Evolutionary conservation across 805 yeast genomes (phyloP).

Genomic region (Saccharomycopsis synnaedendra): DNA sequence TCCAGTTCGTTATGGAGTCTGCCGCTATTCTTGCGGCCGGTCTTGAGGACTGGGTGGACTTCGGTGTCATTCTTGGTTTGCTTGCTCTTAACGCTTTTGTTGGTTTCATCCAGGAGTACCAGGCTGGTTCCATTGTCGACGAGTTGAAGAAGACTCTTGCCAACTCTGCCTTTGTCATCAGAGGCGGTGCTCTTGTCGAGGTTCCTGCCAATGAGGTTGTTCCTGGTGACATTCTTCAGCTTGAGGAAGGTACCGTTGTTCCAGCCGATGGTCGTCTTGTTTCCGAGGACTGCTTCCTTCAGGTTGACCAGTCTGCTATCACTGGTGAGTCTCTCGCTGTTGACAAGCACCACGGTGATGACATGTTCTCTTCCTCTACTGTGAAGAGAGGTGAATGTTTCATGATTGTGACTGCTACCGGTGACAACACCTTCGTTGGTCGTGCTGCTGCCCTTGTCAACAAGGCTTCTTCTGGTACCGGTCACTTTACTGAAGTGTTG

Average conservation of each 20-base stretch:
- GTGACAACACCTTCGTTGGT: slow-evolving; percentile 93
- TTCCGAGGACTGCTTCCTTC: slow-evolving; percentile 75
- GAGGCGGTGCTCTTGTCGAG: slow-evolving; percentile 72
- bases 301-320: slow-evolving; percentile 92
- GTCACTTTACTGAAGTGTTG: slow-evolving; percentile 96
- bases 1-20: slow-evolving; percentile 95
- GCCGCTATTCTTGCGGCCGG: slow-evolving; percentile 94
- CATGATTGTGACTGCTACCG: slow-evolving; percentile 91
- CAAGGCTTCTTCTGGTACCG: slow-evolving; percentile 86
- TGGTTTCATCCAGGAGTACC: slow-evolving; percentile 96
- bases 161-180: slow-evolving; percentile 73
- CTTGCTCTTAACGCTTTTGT: slow-evolving; percentile 80
- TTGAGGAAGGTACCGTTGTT: slow-evolving; percentile 88
- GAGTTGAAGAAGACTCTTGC: slow-evolving; percentile 94
- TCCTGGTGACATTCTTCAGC: slow-evolving; percentile 88
- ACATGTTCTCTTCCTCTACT: slow-evolving; percentile 83
- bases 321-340: slow-evolving; percentile 97
- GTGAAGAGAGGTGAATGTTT: slow-evolving; percentile 93
- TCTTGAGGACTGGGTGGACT: slow-evolving; percentile 96
- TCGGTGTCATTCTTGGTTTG: slow-evolving; percentile 91
- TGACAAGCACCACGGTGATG: slow-evolving; percentile 83
- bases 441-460: slow-evolving; percentile 94
- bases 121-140: slow-evolving; percentile 96
- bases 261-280: slow-evolving; percentile 91
- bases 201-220: slow-evolving; percentile 77